Evolutionary conservation across 805 yeast species (phyloP).

Genomic region (Candida ascalaphidarum): DNA sequence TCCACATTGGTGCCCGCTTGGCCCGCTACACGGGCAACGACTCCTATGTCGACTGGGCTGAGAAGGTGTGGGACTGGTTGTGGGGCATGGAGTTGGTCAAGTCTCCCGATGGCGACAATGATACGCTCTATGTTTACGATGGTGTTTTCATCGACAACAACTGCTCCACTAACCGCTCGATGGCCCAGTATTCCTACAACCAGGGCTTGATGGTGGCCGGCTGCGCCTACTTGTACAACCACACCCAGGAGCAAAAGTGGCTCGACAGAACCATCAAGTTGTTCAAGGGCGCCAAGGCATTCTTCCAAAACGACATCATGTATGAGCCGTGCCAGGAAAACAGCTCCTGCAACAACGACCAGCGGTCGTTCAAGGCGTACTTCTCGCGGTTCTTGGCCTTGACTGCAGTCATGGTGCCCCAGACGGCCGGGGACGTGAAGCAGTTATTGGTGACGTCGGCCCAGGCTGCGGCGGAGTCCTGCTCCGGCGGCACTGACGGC

Average conservation of each 20-base stretch:
- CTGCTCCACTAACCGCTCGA: slow-evolving; percentile 49
- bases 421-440: slow-evolving; percentile 38
- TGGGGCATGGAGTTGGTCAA: slow-evolving; percentile 23
- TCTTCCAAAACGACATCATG: slow-evolving; percentile 49
- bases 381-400: slow-evolving; percentile 66
- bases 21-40: slow-evolving; percentile 75
- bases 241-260: slow-evolving; percentile 65
- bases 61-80: slow-evolving; percentile 77
- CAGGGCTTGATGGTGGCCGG: slow-evolving; percentile 76
- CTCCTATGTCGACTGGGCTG: slow-evolving; percentile 69
- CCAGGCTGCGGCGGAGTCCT: slow-evolving; percentile 11
- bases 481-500: slow-evolving; percentile 11
- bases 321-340: slow-evolving; percentile 78
- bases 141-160: slow-evolving; percentile 54
- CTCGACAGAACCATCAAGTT: slow-evolving; percentile 46
- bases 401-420: slow-evolving; percentile 67
- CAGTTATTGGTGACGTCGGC: slow-evolving; percentile 33
- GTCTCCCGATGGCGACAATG: too few species aligned
- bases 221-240: slow-evolving; percentile 70
- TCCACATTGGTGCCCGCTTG: slow-evolving; percentile 79
- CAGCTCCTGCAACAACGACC: slow-evolving; percentile 70
- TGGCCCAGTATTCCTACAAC: slow-evolving; percentile 83
- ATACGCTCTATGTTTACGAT: slow-evolving; percentile 44
- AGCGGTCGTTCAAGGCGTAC: slow-evolving; percentile 87
- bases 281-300: slow-evolving; percentile 45